These are phyloP conservation scores for Imleria badia DNA, from an alignment of 768 basidiomycete genomes.

Conservation along the genomic window DNA sequence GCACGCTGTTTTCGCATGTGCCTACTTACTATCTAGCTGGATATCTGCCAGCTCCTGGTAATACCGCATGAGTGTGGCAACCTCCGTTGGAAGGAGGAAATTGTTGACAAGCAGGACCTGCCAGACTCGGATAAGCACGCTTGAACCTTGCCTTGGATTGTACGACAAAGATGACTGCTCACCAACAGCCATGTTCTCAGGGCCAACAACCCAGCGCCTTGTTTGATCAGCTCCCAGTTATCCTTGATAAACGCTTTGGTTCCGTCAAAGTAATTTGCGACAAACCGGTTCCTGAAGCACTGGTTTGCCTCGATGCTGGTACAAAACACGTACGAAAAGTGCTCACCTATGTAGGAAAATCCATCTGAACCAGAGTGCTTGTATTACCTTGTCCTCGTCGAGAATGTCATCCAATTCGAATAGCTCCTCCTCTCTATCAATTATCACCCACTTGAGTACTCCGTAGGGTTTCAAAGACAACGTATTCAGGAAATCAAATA, in stretches of 20 bases:
- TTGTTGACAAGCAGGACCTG: slow-evolving; percentile 56
- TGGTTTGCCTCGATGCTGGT: neutral
- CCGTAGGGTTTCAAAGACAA: slow-evolving; percentile 63
- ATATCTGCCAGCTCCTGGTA: slow-evolving; percentile 53
- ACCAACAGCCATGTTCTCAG: slow-evolving; percentile 64
- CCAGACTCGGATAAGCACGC: neutral
- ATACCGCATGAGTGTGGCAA: slow-evolving; percentile 48
- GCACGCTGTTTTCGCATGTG: no score
- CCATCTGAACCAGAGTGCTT: slow-evolving; percentile 77
- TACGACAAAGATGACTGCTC: slow-evolving; percentile 16
- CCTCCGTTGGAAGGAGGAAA: slow-evolving; percentile 50
- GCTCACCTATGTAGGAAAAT: slow-evolving; percentile 59
- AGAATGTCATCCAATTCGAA: slow-evolving; percentile 68
- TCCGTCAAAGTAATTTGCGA: slow-evolving; percentile 54
- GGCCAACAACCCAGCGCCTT: slow-evolving; percentile 66
- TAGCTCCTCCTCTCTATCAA: slow-evolving; percentile 75
- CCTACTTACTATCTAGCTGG: slow-evolving; percentile 34
- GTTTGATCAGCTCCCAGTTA: slow-evolving; percentile 66
- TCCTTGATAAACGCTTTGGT: slow-evolving; percentile 53
- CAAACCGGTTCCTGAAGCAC: slow-evolving; percentile 48
- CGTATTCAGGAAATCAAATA: slow-evolving; percentile 64
- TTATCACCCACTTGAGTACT: slow-evolving; percentile 62
- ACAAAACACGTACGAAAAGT: neutral
- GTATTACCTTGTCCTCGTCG: slow-evolving; percentile 79
- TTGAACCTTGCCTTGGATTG: neutral